A percentile compares a stretch with the other conserved stretches of the same genome.
Conservation (phyloP, 192 early-diverging fungal species). For the Coemansia sp. region DNA sequence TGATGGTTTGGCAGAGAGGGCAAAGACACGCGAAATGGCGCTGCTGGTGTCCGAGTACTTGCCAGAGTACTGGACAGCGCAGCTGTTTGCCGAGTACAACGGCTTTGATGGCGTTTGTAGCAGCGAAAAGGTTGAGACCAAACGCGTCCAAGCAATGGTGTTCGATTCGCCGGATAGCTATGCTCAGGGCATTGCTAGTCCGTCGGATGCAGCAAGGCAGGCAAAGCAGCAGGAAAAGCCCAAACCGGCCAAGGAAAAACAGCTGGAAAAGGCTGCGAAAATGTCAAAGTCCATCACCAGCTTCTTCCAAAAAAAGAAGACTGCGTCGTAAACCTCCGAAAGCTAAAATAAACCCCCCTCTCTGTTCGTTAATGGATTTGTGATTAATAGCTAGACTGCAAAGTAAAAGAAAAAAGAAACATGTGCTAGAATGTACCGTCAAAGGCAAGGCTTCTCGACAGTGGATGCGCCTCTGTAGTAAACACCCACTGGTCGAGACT, state of each 20-base stretch:
- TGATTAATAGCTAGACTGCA: background rate
- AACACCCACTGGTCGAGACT: constrained; percentile 84
- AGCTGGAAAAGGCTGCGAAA: constrained; percentile 41
- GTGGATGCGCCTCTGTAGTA: constrained; percentile 94
- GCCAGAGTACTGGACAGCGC: constrained; percentile 21
- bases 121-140: constrained; percentile 16
- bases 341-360: background rate
- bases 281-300: constrained; percentile 44
- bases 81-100: constrained; percentile 26
- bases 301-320: constrained; percentile 42
- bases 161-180: constrained; percentile 44
- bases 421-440: constrained; percentile 39
- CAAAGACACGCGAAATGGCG: constrained; percentile 34
- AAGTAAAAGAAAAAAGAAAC: constrained; percentile 8
- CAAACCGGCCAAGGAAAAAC: constrained; percentile 46
- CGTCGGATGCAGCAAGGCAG: background rate
- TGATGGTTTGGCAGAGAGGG: constrained; percentile 7
- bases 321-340: background rate
- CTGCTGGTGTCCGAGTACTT: constrained; percentile 45
- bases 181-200: constrained; percentile 20
- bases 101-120: constrained; percentile 18
- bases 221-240: constrained; percentile 21
- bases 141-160: constrained; percentile 10
- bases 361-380: background rate
- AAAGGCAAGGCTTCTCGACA: constrained; percentile 47